Evolutionary conservation across 768 basidiomycete genomes (phyloP), one percentile per base, ranked within the genome.

Genomic region (Cystobasidium onofrii): DNA sequence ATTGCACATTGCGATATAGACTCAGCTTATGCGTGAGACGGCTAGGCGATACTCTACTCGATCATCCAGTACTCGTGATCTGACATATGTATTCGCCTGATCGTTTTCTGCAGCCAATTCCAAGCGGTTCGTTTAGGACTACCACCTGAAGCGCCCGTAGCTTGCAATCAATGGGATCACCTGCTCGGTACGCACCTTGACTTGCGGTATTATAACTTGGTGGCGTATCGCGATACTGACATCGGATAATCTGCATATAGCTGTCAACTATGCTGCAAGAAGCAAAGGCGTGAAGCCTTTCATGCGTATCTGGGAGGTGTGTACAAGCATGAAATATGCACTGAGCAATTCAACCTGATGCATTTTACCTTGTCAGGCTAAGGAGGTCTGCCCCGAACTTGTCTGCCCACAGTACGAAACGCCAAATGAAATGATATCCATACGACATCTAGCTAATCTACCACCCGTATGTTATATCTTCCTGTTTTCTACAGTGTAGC

Each of bases 401-500:
- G 57, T 60, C 10, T 60, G 57, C 57, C 57, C 63, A 4, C 63
- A 41, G 63, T 46, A 27, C 31, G 18, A 6, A 43, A 15, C 4
- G 7, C 23, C 9, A 27, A 15, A 63, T 4, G 29, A 6, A 20
- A 25, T 7, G 29, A 6, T 33, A 33, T 25, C 54, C 54, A 57
- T n/a, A n/a, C 54, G 23, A 18, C 23, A 57, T 25, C 54, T 57
- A 4, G 54, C 60, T 7, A 17, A 61, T 61, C 27, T 33, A 25
- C 12, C 12, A 33, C 54, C 31, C 25, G 4, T 33, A 4, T 33
- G 9, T 3, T 15, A 3, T 61, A 17, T n/a, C 60, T 61, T 9
- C 23, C 36, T 61, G 13, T 27, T 25, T 57, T 57, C 31, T 4
- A 39, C 27, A 64, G 63, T 36, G 63, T 64, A 20, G 92, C 94